Evolutionary conservation across 257 asterid species (phyloP).

Genomic region (Solanum bulbocastanum): DNA sequence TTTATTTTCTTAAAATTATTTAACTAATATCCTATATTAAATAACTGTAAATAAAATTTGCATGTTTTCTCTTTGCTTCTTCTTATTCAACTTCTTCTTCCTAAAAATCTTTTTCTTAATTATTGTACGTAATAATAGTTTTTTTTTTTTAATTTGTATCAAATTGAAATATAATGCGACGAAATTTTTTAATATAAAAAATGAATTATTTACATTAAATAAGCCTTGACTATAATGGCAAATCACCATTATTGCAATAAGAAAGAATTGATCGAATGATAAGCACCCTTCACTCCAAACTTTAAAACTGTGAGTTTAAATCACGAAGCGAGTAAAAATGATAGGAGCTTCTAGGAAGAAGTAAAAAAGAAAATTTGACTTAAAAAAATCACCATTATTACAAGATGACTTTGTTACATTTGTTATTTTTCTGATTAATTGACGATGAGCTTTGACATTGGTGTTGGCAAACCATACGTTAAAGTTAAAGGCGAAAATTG

Average conservation of each 20-base stretch:
- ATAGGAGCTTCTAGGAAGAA: not conserved
- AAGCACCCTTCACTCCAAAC: not conserved
- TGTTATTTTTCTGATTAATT: not conserved
- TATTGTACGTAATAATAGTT: not conserved
- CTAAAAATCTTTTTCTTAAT: not conserved
- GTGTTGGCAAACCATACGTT: not conserved
- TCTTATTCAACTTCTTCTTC: not conserved
- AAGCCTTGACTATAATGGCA: not conserved
- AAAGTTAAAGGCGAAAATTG: too few relatives aligned
- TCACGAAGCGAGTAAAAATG: not conserved
- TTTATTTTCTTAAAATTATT: not conserved
- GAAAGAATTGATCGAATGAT: not conserved
- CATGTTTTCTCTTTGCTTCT: not conserved
- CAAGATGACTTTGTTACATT: not conserved
- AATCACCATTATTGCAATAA: not conserved
- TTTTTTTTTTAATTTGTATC: not conserved
- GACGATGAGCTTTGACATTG: not conserved
- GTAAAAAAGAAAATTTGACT: too few relatives aligned
- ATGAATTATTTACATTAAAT: too few relatives aligned
- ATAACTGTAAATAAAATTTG: not conserved
- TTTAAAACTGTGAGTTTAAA: not conserved
- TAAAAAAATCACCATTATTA: too few relatives aligned
- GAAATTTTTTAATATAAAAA: not conserved
- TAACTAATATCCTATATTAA: not conserved
- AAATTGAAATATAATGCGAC: not conserved